Conservation (phyloP, 768 basidiomycete genomes). For the Psilocybe sp. region DNA sequence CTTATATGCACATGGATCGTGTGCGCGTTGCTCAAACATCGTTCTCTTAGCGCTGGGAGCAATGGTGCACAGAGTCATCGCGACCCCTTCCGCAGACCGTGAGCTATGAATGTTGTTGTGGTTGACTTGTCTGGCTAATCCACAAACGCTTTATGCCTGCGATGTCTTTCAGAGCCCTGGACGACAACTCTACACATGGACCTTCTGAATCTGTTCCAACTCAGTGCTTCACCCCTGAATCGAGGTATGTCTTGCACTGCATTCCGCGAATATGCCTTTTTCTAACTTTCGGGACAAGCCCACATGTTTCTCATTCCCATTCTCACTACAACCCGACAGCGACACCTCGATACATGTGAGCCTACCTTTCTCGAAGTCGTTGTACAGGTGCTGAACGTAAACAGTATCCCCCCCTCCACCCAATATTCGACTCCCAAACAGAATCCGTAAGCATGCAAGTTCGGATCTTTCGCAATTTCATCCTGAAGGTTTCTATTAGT, state of each 20-base stretch:
- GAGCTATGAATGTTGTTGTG: slow-evolving; percentile 10
- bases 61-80: slow-evolving; percentile 3
- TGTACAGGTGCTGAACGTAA: background rate
- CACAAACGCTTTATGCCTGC: background rate
- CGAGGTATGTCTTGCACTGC: slow-evolving; percentile 30
- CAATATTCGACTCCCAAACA: slow-evolving; percentile 26
- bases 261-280: background rate
- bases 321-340: slow-evolving; percentile 20
- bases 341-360: slow-evolving; percentile 32
- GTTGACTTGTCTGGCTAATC: background rate
- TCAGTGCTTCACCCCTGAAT: slow-evolving; percentile 45
- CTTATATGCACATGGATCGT: background rate
- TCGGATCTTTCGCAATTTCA: background rate
- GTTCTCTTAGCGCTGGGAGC: background rate
- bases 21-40: background rate
- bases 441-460: slow-evolving; percentile 16
- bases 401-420: slow-evolving; percentile 13
- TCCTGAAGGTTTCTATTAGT: background rate
- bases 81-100: slow-evolving; percentile 10
- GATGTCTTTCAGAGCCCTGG: slow-evolving; percentile 6
- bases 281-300: slow-evolving; percentile 9
- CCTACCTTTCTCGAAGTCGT: background rate
- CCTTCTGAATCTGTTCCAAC: slow-evolving; percentile 20
- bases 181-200: slow-evolving; percentile 9
- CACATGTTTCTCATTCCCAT: slow-evolving; percentile 20